Base-by-base conservation (phyloP, 164 flowering plant genomes). In the Aristolochia californica region DNA sequence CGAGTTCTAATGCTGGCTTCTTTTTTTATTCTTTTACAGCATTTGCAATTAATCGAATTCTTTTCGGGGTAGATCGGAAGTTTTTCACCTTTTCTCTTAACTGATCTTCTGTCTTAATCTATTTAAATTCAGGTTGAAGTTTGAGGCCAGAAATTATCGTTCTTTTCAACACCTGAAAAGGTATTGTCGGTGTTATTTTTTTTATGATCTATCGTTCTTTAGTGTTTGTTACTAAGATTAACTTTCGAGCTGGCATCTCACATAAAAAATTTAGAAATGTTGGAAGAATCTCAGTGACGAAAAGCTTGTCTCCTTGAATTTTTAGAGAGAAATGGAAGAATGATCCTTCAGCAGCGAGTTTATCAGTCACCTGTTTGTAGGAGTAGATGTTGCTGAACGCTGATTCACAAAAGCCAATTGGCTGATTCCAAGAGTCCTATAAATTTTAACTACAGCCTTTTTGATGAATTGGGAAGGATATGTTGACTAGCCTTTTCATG, bases 381-480 rank as follows among this genome's bases (percentile, higher is more conserved):
- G 24, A 56, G 57, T 55, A 44, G 11, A 34, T 55, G 38, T 28
- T n/a, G 34, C 57, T 55, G 43, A 20, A 34, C 11, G 40, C 11
- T 7, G 40, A n/a, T 34, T 34, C 57, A 55, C 23, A 55, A 28
- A 55, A 55, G 57, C n/a, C 5, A 30, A 28, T 27, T 56, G 48
- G 12, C 59, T 26, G 16, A 53, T 53, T 27, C 57, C 57, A 16
- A 21, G 34, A 9, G 57, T 40, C 17, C 10, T 34, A 5, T 34
- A 5, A 7, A 4, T 34, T 56, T 45, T 56, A 43, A 22, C 1
- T 25, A 17, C 43, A 56, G 48, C 59, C 22, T 34, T n/a, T 54
- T 56, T 17, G 43, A 27, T 30, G 57, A 54, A 43, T 20, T 54
- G 57, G 57, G n/a, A 30, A 30, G 57, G 57, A 54, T 54, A 30